Base-by-base conservation (phyloP, 352 stramenopile genomes). In the Phytophthora constricta region DNA sequence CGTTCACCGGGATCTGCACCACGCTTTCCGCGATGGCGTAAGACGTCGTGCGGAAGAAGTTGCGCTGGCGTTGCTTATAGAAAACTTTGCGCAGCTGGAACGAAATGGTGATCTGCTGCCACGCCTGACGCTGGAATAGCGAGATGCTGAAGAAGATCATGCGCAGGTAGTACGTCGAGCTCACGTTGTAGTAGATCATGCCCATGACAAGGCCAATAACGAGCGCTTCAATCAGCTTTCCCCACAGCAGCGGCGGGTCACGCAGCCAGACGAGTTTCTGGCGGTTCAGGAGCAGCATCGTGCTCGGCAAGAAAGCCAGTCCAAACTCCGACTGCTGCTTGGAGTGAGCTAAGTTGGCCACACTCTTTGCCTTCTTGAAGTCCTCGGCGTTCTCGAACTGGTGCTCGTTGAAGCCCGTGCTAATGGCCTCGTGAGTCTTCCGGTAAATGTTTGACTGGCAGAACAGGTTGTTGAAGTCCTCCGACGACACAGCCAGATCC, bases 11-110 rank as follows among this genome's bases (percentile, higher is more conserved):
- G 27, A 84, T 75, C 49, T 82, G 68, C 27, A 89, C 65, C 28
- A 84, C 65, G 39, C 60, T 70, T 28, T 80, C 69, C 4, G 76
- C 87, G 45, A 95, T 74, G 4, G 86, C 72, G 58, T 96, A 97
- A 28, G 84, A 81, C 3, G 79, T 69, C 25, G 88, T 84, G 1
- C 82, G 80, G 65, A 93, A 97, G 67, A 96, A 97, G 63, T 95
- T 96, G 37, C 79, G 73, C 23, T 88, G 77, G 0, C 77, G 71
- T 31, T 96, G 90, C 66, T 95, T 96, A 79, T 96, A 96, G 69
- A 93, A 97, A 0, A 96, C 87, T 8, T 77, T 77, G 14, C 90
- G 84, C 31, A 95, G 22, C 79, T 84, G 76, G 52, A 87, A 87
- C n/a, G 71, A 64, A 26, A 91, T 88, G 20, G 82, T 84, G 43